Conservation (phyloP, 768 basidiomycete genomes). For the Podaxis sp. region DNA sequence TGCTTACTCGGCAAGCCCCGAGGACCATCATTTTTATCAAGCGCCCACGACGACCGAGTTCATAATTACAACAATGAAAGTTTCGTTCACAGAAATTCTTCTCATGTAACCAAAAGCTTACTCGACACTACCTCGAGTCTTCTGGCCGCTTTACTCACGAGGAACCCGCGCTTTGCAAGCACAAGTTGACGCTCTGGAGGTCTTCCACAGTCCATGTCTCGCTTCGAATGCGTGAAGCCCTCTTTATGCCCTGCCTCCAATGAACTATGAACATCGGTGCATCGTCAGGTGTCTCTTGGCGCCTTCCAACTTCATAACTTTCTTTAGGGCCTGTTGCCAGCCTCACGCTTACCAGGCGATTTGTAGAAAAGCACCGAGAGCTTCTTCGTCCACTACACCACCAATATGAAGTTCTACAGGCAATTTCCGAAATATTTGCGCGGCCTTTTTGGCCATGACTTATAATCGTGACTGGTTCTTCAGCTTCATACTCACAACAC, state of each 20-base stretch:
- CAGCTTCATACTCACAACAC: neutral
- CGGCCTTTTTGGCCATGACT: neutral
- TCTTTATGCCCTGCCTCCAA: neutral
- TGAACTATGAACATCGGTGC: too few relatives aligned
- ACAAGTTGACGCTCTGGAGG: neutral
- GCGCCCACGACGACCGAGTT: neutral
- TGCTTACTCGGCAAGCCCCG: constrained; percentile 31
- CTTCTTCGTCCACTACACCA: neutral
- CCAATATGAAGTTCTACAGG: neutral
- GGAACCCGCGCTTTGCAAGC: neutral
- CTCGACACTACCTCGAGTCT: neutral
- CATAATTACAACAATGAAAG: too few relatives aligned
- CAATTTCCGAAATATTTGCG: neutral
- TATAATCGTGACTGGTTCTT: neutral
- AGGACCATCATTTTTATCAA: neutral
- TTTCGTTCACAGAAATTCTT: too few relatives aligned
- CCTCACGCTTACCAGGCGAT: neutral
- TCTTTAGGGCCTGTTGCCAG: neutral
- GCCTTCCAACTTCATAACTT: too few relatives aligned
- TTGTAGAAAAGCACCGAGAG: neutral
- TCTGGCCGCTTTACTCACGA: neutral
- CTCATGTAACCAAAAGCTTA: neutral
- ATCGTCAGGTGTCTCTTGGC: too few relatives aligned
- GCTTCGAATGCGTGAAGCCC: neutral
- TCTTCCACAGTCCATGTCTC: neutral